Conservation (phyloP, 2,329 filamentous ascomycete species). For the Graphilbum ipis-grandicollis region DNA sequence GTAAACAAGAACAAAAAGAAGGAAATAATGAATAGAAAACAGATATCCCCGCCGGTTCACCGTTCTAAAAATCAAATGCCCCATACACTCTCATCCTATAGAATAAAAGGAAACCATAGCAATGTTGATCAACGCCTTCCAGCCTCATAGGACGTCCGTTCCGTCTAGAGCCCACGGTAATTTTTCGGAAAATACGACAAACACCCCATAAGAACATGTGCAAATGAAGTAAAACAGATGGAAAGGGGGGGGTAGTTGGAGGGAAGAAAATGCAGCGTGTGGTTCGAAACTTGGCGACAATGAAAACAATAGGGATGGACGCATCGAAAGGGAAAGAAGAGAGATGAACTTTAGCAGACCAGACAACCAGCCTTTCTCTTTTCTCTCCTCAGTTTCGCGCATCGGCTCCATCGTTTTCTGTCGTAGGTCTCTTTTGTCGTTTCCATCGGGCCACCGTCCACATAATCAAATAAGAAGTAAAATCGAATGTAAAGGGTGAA, state of each 20-base stretch:
- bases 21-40: background rate
- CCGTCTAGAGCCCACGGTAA: background rate
- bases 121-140: constrained; percentile 4
- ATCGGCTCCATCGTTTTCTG: too few relatives aligned
- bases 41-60: background rate
- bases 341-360: too few relatives aligned
- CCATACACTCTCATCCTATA: background rate
- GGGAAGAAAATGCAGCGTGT: too few relatives aligned
- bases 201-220: too few relatives aligned
- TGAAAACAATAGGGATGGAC: background rate
- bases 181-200: too few relatives aligned
- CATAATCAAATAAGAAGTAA: too few relatives aligned
- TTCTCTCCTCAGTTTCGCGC: too few relatives aligned
- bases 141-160: background rate
- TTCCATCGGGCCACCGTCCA: too few relatives aligned
- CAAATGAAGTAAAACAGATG: background rate
- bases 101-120: background rate
- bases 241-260: background rate
- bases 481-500: too few relatives aligned
- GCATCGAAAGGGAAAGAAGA: background rate
- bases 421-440: too few relatives aligned
- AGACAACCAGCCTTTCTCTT: too few relatives aligned
- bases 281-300: background rate
- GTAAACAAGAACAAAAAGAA: background rate
- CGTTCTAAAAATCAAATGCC: constrained; percentile 1